Base-by-base conservation (phyloP, 2,329 filamentous ascomycete species). In the Nigrograna mackinnonii region DNA sequence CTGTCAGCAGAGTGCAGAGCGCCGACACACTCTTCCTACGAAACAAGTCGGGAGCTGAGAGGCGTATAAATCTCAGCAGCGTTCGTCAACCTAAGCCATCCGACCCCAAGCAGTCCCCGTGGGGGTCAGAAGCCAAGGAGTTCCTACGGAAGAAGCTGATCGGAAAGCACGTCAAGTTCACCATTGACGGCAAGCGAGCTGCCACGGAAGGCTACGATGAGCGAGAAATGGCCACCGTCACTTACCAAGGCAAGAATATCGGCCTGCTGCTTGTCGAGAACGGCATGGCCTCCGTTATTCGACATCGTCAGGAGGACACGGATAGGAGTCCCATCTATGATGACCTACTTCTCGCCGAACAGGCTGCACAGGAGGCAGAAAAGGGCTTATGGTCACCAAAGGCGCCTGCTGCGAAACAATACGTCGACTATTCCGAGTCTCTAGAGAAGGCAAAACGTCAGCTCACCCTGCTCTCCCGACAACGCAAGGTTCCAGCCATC, bases 321-420 rank as follows among this genome's bases (percentile, higher is more conserved):
- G 94, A 99, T 69, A 83, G 94, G 39, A 92, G 91, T 36, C 86
- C 91, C 14, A 91, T 96, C 68, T 99, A 97, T 64, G 94, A 99
- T 60, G 87, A 92, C 60, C 78, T 95, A 11, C 78, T 94, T 14
- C 84, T 84, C 24, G 89, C 89, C 3, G 89, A 94, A 64, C 87
- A 90, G 60, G 70, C 75, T 28, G 92, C 94, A 38, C 91, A 95
- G 72, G 84, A 88, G 50, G 89, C 89, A 56, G 85, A 87, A 71
- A 95, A 92, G 76, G 94, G 94, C 38, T 94, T 99, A 77, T 97
- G 92, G 91, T 90, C 88, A 14, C 80, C 87, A 45, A 99, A 96
- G 76, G 76, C 90, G 26, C 85, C 91, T 41, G 90, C 94, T 67
- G 78, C 82, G 16, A 92, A 87, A 75, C 82, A 87, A 64, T 94